These are phyloP conservation scores for Phoenix roebelenii DNA, from an alignment of 176 grass and related monocot genomes.

Conservation along the genomic window DNA sequence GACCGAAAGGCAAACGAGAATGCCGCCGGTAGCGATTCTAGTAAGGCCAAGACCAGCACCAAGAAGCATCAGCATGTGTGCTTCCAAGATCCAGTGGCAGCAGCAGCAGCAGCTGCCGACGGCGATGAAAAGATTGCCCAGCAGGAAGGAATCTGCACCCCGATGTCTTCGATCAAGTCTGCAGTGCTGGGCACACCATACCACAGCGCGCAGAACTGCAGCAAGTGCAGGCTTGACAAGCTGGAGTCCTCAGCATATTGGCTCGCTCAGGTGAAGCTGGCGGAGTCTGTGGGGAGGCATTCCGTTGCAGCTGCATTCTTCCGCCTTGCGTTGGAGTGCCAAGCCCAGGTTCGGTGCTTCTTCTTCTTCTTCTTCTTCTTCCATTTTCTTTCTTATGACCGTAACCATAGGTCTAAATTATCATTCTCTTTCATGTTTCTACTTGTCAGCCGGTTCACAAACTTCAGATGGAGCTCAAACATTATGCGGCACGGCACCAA, in stretches of 20 bases:
- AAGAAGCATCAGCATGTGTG: slow-evolving; percentile 36
- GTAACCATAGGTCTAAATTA: not conserved
- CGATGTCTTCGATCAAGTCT: slow-evolving; percentile 24
- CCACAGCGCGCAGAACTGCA: slow-evolving; percentile 49
- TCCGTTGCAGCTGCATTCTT: slow-evolving; percentile 54
- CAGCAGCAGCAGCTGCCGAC: not conserved
- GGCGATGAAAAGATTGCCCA: slow-evolving; percentile 7
- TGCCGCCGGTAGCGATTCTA: not conserved
- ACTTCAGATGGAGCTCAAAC: slow-evolving; percentile 53
- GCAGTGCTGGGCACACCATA: slow-evolving; percentile 37
- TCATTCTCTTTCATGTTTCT: slow-evolving; percentile 9
- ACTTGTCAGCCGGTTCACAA: slow-evolving; percentile 50
- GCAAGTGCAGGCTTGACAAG: slow-evolving; percentile 33
- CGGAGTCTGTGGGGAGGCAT: slow-evolving; percentile 73
- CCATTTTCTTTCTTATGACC: not conserved
- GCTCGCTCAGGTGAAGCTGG: slow-evolving; percentile 56
- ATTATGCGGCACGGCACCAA: slow-evolving; percentile 53
- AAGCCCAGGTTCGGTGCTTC: slow-evolving; percentile 49
- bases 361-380: not conserved
- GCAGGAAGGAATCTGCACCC: slow-evolving; percentile 28
- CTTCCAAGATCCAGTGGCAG: slow-evolving; percentile 24
- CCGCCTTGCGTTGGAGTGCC: slow-evolving; percentile 52
- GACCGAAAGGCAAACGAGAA: not conserved
- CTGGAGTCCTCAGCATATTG: slow-evolving; percentile 60
- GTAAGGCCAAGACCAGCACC: slow-evolving; percentile 20